Evolutionary conservation across 768 basidiomycete species (phyloP).

Genomic region (Rickenella mellea): DNA sequence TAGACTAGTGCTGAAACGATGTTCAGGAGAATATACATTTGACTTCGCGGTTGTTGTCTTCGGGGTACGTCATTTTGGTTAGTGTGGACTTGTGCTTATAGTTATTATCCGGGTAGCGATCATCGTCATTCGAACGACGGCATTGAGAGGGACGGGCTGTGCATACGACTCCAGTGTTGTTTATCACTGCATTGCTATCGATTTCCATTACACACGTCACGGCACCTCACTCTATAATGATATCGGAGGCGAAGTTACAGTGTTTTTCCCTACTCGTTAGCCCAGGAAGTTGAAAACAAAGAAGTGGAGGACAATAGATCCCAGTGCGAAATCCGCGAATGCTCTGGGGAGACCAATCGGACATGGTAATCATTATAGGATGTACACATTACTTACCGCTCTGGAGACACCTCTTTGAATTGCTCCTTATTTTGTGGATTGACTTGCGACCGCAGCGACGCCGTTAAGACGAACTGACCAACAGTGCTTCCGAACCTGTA

Average conservation of each 20-base stretch:
- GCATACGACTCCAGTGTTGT: too few species aligned
- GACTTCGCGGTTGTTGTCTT: constrained; percentile 81
- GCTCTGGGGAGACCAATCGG: constrained; percentile 44
- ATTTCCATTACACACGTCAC: too few species aligned
- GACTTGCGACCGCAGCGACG: constrained; percentile 85
- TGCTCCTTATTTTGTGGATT: constrained; percentile 74
- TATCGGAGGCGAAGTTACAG: background rate
- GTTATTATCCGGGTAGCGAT: constrained; percentile 37
- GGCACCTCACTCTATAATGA: background rate
- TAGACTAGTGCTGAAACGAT: constrained; percentile 6
- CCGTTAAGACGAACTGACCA: constrained; percentile 94
- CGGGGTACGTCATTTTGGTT: constrained; percentile 44
- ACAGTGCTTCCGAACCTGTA: constrained; percentile 86
- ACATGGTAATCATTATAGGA: constrained; percentile 3
- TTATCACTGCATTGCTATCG: too few species aligned
- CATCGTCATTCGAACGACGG: constrained; percentile 61
- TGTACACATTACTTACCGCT: constrained; percentile 50
- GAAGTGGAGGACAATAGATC: constrained; percentile 94
- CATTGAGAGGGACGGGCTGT: constrained; percentile 15
- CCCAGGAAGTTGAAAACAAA: constrained; percentile 99
- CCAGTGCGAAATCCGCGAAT: constrained; percentile 92
- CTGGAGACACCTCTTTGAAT: constrained; percentile 89
- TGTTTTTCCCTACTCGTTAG: constrained; percentile 20
- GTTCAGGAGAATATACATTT: constrained; percentile 71
- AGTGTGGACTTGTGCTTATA: constrained; percentile 2